A percentile compares a stretch with the other conserved stretches of the same genome.
phyloP scores from a whole-genome alignment of 2,329 filamentous ascomycete genomes.

The Nakataea oryzae region DNA sequence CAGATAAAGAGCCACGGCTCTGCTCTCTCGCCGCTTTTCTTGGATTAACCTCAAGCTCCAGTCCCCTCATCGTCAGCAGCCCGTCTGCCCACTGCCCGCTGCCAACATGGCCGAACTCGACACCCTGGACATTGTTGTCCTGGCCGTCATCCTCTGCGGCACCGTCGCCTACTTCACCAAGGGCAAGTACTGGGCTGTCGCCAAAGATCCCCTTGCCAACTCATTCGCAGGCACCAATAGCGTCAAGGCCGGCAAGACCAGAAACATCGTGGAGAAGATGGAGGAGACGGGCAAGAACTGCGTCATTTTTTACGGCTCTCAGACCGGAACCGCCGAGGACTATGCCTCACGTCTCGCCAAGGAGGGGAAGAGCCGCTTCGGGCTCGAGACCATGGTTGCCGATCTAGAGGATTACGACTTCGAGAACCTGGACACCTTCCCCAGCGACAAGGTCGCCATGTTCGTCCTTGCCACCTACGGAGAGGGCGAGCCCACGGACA shows the following conservation, averaged over 20 bases:
- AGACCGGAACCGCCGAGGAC: slow-evolving; percentile 96
- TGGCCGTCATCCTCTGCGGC: slow-evolving; percentile 72
- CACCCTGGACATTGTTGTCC: slow-evolving; percentile 88
- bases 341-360: slow-evolving; percentile 94
- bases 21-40: not conserved
- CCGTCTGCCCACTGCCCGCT: not conserved
- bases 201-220: slow-evolving; percentile 79
- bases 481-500: slow-evolving; percentile 96
- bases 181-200: slow-evolving; percentile 82
- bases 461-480: slow-evolving; percentile 97
- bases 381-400: slow-evolving; percentile 94
- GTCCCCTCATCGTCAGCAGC: not conserved
- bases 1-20: not conserved
- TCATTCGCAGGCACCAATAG: slow-evolving; percentile 60
- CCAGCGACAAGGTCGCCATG: slow-evolving; percentile 83
- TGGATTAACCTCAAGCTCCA: not conserved
- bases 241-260: slow-evolving; percentile 70
- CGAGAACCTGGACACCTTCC: slow-evolving; percentile 82
- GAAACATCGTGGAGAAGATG: slow-evolving; percentile 93
- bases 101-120: slow-evolving; percentile 85
- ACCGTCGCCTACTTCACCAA: slow-evolving; percentile 97
- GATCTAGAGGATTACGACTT: slow-evolving; percentile 97
- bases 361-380: slow-evolving; percentile 93
- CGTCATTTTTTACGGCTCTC: slow-evolving; percentile 95
- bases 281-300: slow-evolving; percentile 94